A percentile compares a stretch with the other conserved stretches of the same genome.
These are phyloP conservation scores for Sphagnum contortum DNA, from an alignment of 225 moss, liverwort and hornwort genomes.

Conservation along the genomic window DNA sequence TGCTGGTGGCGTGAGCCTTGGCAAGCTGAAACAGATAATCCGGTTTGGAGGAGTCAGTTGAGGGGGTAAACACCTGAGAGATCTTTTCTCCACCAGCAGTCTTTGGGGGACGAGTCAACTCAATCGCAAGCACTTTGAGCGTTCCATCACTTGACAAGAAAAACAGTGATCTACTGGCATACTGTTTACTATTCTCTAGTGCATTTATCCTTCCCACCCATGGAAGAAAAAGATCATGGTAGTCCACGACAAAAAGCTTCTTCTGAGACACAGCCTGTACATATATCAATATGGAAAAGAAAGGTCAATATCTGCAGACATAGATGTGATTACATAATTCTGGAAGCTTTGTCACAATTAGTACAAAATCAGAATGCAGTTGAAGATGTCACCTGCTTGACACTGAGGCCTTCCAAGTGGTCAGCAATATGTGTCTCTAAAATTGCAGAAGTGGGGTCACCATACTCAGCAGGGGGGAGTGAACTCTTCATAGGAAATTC, in stretches of 20 bases:
- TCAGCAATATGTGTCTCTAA: constrained; percentile 16
- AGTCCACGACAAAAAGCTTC: no score
- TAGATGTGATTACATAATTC: not conserved
- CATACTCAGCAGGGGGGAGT: constrained; percentile 15
- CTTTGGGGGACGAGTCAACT: constrained; percentile 31
- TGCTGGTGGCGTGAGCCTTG: constrained; percentile 41
- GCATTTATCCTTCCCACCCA: constrained; percentile 37
- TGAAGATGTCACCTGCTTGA: constrained; percentile 15
- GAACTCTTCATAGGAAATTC: constrained; percentile 49
- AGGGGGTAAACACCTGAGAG: constrained; percentile 17
- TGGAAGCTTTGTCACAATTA: no score
- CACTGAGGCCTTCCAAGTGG: constrained; percentile 24
- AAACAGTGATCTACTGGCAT: constrained; percentile 41
- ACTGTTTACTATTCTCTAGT: constrained; percentile 15
- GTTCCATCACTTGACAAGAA: constrained; percentile 33
- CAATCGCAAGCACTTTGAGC: constrained; percentile 48
- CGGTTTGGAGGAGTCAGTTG: constrained; percentile 11
- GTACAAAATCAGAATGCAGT: no score
- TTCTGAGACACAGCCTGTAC: no score
- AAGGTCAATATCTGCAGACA: not conserved
- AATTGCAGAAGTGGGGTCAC: constrained; percentile 27
- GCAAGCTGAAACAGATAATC: constrained; percentile 27
- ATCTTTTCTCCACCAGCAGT: constrained; percentile 4
- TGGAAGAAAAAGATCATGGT: constrained; percentile 37
- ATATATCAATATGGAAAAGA: no score